Conservation (phyloP, 2,329 filamentous ascomycete species). For the Hypoxylon sp. region DNA sequence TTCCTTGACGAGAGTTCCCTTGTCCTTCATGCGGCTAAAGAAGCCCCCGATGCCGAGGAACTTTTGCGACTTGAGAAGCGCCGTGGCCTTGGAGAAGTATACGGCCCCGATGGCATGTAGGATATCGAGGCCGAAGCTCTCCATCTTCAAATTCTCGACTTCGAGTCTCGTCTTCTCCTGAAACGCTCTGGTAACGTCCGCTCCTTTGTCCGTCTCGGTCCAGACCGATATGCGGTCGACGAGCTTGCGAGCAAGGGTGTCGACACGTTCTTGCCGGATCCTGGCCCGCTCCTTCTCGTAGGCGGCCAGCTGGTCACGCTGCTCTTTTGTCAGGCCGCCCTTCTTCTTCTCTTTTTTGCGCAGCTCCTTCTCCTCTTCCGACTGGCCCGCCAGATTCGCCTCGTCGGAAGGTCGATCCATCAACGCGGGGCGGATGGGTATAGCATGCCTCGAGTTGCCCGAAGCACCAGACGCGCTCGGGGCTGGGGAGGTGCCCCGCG, state of each 20-base stretch:
- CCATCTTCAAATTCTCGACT: slow-evolving; percentile 98
- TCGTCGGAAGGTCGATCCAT: slow-evolving; percentile 86
- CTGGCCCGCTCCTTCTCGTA: slow-evolving; percentile 86
- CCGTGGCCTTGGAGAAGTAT: slow-evolving; percentile 86
- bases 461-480: slow-evolving; percentile 43
- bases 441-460: slow-evolving; percentile 54
- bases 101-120: slow-evolving; percentile 92
- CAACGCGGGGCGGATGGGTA: slow-evolving; percentile 84
- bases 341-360: slow-evolving; percentile 86
- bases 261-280: slow-evolving; percentile 88
- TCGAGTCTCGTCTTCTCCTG: slow-evolving; percentile 93
- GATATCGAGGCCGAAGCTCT: slow-evolving; percentile 96
- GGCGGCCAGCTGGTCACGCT: slow-evolving; percentile 87
- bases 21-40: slow-evolving; percentile 92
- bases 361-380: slow-evolving; percentile 77
- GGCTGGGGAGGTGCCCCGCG: slow-evolving; percentile 52
- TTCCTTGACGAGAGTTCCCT: slow-evolving; percentile 95
- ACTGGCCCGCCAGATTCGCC: slow-evolving; percentile 71
- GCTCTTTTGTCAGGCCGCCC: slow-evolving; percentile 84
- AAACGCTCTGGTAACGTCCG: slow-evolving; percentile 86
- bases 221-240: slow-evolving; percentile 89
- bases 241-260: slow-evolving; percentile 83
- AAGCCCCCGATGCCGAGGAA: slow-evolving; percentile 96
- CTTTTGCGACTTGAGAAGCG: slow-evolving; percentile 92
- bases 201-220: slow-evolving; percentile 94